Evolutionary conservation across 306 rosid genomes (phyloP).

Genomic region (Fragaria ananassa): DNA sequence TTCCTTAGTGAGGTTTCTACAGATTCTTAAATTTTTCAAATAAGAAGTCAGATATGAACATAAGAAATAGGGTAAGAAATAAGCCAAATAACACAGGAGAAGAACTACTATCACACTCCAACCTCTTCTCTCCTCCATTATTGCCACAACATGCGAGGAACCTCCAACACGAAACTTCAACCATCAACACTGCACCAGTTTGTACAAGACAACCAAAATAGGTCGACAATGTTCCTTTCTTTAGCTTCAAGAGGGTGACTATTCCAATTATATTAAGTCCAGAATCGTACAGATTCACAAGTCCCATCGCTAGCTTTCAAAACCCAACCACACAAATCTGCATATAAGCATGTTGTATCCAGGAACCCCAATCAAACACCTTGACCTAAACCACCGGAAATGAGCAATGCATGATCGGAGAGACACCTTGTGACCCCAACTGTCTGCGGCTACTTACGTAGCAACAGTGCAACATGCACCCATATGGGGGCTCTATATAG

Average conservation of each 20-base stretch:
- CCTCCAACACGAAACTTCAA: neutral
- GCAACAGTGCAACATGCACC: slow-evolving; percentile 28
- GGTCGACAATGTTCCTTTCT: neutral
- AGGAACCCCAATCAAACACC: neutral
- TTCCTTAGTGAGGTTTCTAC: too few species aligned
- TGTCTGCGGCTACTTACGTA: slow-evolving; percentile 29
- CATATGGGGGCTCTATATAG: slow-evolving; percentile 38
- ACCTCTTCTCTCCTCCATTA: neutral
- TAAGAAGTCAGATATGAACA: neutral
- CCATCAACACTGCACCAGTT: neutral
- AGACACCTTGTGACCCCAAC: slow-evolving; percentile 24
- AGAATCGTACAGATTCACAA: neutral
- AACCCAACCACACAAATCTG: neutral
- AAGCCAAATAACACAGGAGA: neutral
- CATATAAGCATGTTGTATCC: neutral
- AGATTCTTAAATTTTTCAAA: too few species aligned
- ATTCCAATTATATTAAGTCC: neutral
- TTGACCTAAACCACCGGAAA: neutral
- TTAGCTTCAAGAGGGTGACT: neutral
- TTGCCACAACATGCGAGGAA: neutral
- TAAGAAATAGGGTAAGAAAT: neutral
- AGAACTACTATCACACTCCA: neutral
- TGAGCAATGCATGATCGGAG: neutral
- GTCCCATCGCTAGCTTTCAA: neutral
- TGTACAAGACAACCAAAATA: neutral